Conservation (phyloP, 192 early-diverging fungal species). For the Linnemannia zychae region DNA sequence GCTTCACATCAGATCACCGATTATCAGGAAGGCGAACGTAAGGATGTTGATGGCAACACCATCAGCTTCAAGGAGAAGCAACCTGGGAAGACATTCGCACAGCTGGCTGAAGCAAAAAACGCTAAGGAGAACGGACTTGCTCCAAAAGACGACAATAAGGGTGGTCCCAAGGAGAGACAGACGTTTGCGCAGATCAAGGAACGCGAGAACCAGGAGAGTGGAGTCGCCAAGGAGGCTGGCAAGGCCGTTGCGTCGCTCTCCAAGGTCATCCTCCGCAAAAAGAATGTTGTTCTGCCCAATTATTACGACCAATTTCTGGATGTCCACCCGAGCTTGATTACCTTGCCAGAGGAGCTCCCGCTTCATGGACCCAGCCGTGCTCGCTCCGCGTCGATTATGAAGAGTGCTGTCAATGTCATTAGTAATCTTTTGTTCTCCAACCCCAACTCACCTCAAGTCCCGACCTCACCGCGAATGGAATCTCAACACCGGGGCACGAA, state of each 20-base stretch:
- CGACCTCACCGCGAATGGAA: constrained; percentile 7
- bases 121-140: not conserved
- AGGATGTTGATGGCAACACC: constrained; percentile 10
- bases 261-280: constrained; percentile 44
- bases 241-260: constrained; percentile 38
- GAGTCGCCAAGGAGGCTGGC: constrained; percentile 28
- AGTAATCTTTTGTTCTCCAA: constrained; percentile 64
- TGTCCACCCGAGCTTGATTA: constrained; percentile 21
- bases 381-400: constrained; percentile 41
- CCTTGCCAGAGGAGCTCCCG: not conserved
- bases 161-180: not conserved
- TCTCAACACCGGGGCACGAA: constrained; percentile 17
- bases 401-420: constrained; percentile 42
- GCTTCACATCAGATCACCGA: constrained; percentile 7
- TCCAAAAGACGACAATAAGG: not conserved
- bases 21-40: constrained; percentile 17
- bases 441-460: constrained; percentile 49
- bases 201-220: not conserved
- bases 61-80: constrained; percentile 4
- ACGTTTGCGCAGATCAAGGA: constrained; percentile 43
- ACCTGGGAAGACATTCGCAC: constrained; percentile 21
- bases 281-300: constrained; percentile 44
- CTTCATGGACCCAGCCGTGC: not conserved
- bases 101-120: constrained; percentile 16
- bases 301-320: constrained; percentile 50